Conservation (phyloP, 2,329 filamentous ascomycete species). For the Arachnomyces sp. region DNA sequence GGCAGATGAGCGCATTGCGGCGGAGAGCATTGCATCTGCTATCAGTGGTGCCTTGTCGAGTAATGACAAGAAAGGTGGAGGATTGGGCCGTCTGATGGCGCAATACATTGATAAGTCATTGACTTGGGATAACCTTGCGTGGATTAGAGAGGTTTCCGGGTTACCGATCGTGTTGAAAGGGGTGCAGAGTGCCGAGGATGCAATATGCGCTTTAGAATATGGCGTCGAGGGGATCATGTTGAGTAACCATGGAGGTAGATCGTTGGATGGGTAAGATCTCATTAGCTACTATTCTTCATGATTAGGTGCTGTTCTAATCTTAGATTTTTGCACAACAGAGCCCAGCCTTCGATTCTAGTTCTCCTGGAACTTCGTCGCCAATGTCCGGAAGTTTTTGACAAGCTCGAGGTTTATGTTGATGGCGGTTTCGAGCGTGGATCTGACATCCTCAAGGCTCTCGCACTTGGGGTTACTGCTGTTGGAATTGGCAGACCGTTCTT, state of each 20-base stretch:
- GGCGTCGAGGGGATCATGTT: slow-evolving; percentile 41
- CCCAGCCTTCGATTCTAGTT: slow-evolving; percentile 47
- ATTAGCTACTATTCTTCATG: slow-evolving; percentile 3
- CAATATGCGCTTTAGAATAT: slow-evolving; percentile 36
- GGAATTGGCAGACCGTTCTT: slow-evolving; percentile 57
- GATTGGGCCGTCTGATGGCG: slow-evolving; percentile 35
- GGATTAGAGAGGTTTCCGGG: slow-evolving; percentile 36
- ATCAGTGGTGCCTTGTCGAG: too few relatives aligned
- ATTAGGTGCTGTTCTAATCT: neutral
- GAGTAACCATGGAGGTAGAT: slow-evolving; percentile 39
- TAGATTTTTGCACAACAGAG: too few relatives aligned
- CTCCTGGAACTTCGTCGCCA: slow-evolving; percentile 57
- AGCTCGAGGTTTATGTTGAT: slow-evolving; percentile 57
- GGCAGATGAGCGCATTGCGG: slow-evolving; percentile 43
- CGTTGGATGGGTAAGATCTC: slow-evolving; percentile 41
- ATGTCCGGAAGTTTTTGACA: slow-evolving; percentile 53
- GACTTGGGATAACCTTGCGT: slow-evolving; percentile 37
- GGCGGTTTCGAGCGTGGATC: slow-evolving; percentile 59
- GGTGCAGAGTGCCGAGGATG: slow-evolving; percentile 45
- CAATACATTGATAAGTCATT: slow-evolving; percentile 38
- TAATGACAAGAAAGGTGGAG: slow-evolving; percentile 38
- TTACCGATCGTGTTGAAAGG: slow-evolving; percentile 33
- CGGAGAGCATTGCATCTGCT: too few relatives aligned
- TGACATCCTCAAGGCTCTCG: slow-evolving; percentile 61
- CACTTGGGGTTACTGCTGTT: slow-evolving; percentile 56